phyloP scores from a whole-genome alignment of 306 rosid species.

The Elaeagnus macrophylla region DNA sequence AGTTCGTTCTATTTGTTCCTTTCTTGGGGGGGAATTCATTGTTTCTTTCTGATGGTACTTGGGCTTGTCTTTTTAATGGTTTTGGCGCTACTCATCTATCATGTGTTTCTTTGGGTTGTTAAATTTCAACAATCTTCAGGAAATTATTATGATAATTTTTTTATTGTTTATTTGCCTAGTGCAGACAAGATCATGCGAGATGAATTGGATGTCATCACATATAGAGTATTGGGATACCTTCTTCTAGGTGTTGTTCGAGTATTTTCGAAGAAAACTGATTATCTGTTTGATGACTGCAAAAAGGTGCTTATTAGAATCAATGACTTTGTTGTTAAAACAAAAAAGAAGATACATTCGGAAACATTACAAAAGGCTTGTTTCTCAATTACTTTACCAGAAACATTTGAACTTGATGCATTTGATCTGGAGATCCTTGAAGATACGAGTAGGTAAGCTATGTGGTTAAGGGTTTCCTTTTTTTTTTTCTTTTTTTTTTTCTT shows the following conservation, averaged over 20 bases:
- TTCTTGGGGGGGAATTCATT: no score
- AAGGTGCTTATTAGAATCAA: constrained; percentile 40
- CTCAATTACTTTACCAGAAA: constrained; percentile 52
- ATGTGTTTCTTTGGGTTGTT: no score
- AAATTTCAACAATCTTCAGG: no score
- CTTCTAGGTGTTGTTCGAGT: constrained; percentile 79
- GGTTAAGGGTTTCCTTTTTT: background rate
- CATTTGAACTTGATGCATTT: constrained; percentile 66
- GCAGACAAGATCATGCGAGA: constrained; percentile 67
- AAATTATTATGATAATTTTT: background rate
- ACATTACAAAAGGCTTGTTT: constrained; percentile 25
- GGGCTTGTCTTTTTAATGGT: no score
- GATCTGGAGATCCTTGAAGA: constrained; percentile 67
- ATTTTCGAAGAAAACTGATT: constrained; percentile 67
- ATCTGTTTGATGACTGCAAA: constrained; percentile 49
- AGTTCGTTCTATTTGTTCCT: no score
- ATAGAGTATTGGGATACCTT: constrained; percentile 71
- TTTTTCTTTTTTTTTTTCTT: no score
- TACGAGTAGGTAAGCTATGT: constrained; percentile 34
- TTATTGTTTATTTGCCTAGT: constrained; percentile 2
- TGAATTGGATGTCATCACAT: constrained; percentile 44
- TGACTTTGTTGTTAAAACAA: constrained; percentile 33
- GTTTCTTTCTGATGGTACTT: no score
- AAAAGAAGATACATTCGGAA: constrained; percentile 20
- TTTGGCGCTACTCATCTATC: no score